Evolutionary conservation across 2,329 filamentous ascomycete species (phyloP).

Genomic region (Polytolypa hystricis): DNA sequence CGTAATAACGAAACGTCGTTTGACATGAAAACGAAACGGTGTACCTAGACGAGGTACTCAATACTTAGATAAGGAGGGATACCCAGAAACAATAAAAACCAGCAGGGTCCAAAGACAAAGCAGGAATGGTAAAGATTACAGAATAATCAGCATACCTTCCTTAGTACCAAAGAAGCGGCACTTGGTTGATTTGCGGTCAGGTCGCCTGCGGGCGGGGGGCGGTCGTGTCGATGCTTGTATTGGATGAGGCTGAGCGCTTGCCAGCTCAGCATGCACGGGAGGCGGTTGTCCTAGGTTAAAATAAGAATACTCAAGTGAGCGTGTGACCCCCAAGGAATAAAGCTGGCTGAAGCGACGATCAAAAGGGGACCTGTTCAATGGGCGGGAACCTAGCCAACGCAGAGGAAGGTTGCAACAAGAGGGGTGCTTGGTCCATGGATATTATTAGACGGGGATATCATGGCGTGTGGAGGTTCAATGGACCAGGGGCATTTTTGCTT

Average conservation of each 20-base stretch:
- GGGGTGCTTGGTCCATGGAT: neutral
- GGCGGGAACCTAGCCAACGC: constrained; percentile 3
- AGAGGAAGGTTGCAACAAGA: neutral
- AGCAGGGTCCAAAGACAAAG: constrained; percentile 6
- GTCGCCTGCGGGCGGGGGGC: constrained; percentile 10
- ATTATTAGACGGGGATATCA: neutral
- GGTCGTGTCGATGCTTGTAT: constrained; percentile 5
- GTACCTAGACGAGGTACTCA: too few species aligned
- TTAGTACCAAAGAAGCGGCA: constrained; percentile 31
- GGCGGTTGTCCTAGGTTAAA: constrained; percentile 16
- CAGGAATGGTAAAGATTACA: constrained; percentile 7
- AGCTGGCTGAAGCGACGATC: constrained; percentile 3
- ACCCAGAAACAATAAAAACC: constrained; percentile 6
- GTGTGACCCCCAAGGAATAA: constrained; percentile 22
- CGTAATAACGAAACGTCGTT: constrained; percentile 9
- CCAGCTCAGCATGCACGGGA: constrained; percentile 20
- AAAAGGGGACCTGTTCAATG: constrained; percentile 4
- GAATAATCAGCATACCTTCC: constrained; percentile 24
- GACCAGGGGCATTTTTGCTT: neutral
- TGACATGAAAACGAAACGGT: constrained; percentile 4
- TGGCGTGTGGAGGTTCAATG: too few species aligned
- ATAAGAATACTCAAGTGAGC: constrained; percentile 18
- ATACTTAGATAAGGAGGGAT: too few species aligned
- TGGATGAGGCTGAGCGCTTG: constrained; percentile 19
- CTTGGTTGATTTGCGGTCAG: constrained; percentile 12